phyloP scores from a whole-genome alignment of 352 stramenopile genomes.

The Pythium rhizo-oryzae region DNA sequence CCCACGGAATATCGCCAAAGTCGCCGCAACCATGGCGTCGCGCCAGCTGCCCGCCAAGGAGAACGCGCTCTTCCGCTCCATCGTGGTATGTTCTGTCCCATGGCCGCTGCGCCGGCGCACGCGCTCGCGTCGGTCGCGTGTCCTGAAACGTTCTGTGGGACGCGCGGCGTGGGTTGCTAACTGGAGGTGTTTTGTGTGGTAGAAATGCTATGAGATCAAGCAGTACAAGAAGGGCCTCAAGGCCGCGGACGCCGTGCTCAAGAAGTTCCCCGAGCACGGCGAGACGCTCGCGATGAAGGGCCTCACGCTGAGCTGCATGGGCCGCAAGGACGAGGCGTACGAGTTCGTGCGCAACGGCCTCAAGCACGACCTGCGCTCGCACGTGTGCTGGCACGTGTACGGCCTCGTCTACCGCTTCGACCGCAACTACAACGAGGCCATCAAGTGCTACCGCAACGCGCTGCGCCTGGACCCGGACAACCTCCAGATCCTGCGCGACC shows the following conservation, averaged over 20 bases:
- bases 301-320: slow-evolving; percentile 95
- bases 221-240: slow-evolving; percentile 99
- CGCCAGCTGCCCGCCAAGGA: slow-evolving; percentile 94
- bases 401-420: slow-evolving; percentile 96
- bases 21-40: slow-evolving; percentile 39
- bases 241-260: slow-evolving; percentile 93
- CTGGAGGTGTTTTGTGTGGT: slow-evolving; percentile 1
- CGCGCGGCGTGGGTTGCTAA: neutral
- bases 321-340: slow-evolving; percentile 95
- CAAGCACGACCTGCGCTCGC: slow-evolving; percentile 91
- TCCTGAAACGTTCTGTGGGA: neutral
- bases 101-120: neutral
- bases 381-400: slow-evolving; percentile 99
- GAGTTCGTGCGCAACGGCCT: slow-evolving; percentile 96
- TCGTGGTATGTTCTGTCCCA: slow-evolving; percentile 75
- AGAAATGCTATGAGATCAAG: slow-evolving; percentile 98
- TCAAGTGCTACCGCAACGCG: slow-evolving; percentile 98
- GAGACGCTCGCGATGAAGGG: slow-evolving; percentile 99
- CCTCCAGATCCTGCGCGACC: slow-evolving; percentile 97
- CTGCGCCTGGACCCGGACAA: slow-evolving; percentile 97
- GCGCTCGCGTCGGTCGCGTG: neutral
- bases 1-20: neutral
- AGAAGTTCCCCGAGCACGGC: slow-evolving; percentile 97
- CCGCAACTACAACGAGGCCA: slow-evolving; percentile 97
- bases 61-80: slow-evolving; percentile 94